Evolutionary conservation across 805 yeast species (phyloP), one percentile per base, ranked within the genome.

Genomic region (Candida orba): DNA sequence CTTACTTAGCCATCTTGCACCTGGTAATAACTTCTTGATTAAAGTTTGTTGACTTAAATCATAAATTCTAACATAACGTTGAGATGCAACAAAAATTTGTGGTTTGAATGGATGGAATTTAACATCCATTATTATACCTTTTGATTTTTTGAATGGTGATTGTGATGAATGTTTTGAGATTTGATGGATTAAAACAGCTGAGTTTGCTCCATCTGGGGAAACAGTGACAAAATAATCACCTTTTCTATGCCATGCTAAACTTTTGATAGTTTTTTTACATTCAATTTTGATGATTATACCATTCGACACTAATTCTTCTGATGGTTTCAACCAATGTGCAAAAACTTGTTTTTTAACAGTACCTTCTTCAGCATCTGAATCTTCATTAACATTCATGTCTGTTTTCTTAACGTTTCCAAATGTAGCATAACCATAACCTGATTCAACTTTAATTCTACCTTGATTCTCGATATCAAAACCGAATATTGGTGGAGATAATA

Each of bases 31-130:
- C 57, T 89, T 87, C 72, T 88, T 89, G 47, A 84, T 73, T 52
- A 93, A 65, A 20, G 75, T 77, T 70, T 93, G 99, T 57, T 81
- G 85, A 24, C 95, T 78, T 56, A 93, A 75, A 63, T 93, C 96
- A 65, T 93, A 93, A 42, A 93, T 78, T 54, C 96, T 80, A 51
- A 93, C 76, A 54, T 89, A 86, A 59, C 98, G 77, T 69, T 93
- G 99, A 10, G 96, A 85, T 55, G 91, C 89, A 40, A 93, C 98
- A 58, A 86, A 85, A 49, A 93, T 73, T 60, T 87, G 95, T 22
- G 99, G 99, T 58, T 86, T 82, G 68, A 85, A 82, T 27, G 99
- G 99, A 66, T 93, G 99, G 79, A 93, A 93, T 64, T 84, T 84
- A 49, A 96, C 97, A 62, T 89, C 95, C 82, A 89, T 89, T 37